Evolutionary conservation across 2,329 filamentous ascomycete genomes (phyloP), one percentile per base, ranked within the genome.

Genomic region (Phaeosphaeria sp.): DNA sequence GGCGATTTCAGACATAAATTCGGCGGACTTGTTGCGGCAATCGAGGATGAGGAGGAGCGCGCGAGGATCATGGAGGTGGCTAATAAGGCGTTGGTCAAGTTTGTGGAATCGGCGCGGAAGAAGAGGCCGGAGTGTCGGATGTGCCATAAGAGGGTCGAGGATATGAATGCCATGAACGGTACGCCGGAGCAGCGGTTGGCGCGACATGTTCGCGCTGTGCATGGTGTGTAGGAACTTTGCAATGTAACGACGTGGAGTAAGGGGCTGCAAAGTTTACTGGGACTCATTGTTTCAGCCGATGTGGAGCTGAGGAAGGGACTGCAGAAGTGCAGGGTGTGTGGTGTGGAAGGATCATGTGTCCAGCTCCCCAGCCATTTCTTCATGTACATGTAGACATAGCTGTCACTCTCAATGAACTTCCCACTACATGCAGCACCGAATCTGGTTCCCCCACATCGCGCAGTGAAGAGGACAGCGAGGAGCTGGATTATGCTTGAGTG

Each of bases 401-500:
- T n/a, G n/a, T n/a, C n/a, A n/a, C n/a, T n/a, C n/a, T n/a, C n/a
- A n/a, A n/a, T n/a, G n/a, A n/a, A n/a, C n/a, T n/a, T n/a, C n/a
- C n/a, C n/a, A n/a, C n/a, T n/a, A n/a, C n/a, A n/a, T n/a, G n/a
- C n/a, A n/a, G n/a, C n/a, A n/a, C n/a, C n/a, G n/a, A n/a, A n/a
- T n/a, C n/a, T n/a, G n/a, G n/a, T n/a, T n/a, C n/a, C n/a, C n/a
- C n/a, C n/a, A n/a, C n/a, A n/a, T n/a, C n/a, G n/a, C n/a, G n/a
- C n/a, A n/a, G n/a, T n/a, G n/a, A n/a, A n/a, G n/a, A n/a, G n/a
- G n/a, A n/a, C n/a, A n/a, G n/a, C n/a, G 68, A 74, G 56, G 73
- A 74, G 53, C 49, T 74, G 56, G 60, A 55, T 13, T 77, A 75
- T 64, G 73, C 66, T 42, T 77, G 64, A 46, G 15, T 13, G 5